Evolutionary conservation across 2,329 filamentous ascomycete species (phyloP).

Genomic region (Trichoderma afroharzianum): DNA sequence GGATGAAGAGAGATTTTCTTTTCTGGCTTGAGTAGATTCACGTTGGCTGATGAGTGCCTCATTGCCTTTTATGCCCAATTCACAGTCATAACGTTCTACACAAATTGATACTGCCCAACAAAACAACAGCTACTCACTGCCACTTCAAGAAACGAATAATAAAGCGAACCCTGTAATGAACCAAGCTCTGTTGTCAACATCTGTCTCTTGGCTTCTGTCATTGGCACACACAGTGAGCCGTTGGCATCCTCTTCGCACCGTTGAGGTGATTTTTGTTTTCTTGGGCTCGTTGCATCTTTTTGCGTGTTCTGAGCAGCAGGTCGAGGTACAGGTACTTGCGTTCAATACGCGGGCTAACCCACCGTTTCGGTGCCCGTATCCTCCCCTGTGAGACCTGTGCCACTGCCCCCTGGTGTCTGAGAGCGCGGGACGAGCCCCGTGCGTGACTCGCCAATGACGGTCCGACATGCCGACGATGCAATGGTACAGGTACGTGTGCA

Average conservation of each 20-base stretch:
- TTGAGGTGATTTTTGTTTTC: neutral
- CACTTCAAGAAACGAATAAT: neutral
- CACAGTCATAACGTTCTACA: neutral
- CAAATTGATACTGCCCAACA: neutral
- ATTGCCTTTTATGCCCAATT: neutral
- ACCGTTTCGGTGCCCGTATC: neutral
- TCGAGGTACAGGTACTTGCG: neutral
- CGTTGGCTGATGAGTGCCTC: neutral
- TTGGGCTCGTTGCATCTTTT: neutral
- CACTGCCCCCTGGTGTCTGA: neutral
- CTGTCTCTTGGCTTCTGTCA: neutral
- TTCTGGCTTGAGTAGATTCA: neutral
- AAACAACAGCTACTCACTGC: neutral
- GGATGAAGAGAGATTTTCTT: neutral
- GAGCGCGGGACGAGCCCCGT: constrained; percentile 10
- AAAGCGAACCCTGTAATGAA: neutral
- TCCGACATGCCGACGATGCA: neutral
- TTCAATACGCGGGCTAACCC: neutral
- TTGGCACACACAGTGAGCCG: neutral
- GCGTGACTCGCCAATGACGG: neutral
- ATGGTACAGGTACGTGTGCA: neutral
- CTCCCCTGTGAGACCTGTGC: neutral
- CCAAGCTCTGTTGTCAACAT: neutral
- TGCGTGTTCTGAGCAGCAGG: neutral
- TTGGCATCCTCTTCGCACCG: neutral